Conservation (phyloP, 257 asterid species). For the Petrea volubilis region DNA sequence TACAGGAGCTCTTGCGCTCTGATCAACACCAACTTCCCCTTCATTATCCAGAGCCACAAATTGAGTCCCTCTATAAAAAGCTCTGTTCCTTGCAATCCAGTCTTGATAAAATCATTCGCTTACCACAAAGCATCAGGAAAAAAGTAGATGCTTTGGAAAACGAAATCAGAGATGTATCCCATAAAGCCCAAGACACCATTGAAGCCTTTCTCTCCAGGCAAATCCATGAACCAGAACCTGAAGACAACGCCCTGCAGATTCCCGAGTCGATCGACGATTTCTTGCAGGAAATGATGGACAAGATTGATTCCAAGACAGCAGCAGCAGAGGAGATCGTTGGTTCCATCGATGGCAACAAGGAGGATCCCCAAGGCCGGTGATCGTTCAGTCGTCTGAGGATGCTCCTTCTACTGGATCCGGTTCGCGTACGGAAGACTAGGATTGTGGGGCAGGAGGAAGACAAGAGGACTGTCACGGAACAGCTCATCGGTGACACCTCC, state of each 20-base stretch:
- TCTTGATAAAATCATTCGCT: conserved; percentile 23
- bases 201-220: conserved; percentile 15
- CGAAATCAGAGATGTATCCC: conserved; percentile 26
- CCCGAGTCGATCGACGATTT: neutral
- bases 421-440: too few species aligned
- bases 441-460: conserved; percentile 24
- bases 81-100: conserved; percentile 17
- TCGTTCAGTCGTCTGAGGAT: neutral
- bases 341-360: too few species aligned
- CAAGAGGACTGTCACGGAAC: neutral
- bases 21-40: neutral
- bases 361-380: too few species aligned
- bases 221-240: neutral
- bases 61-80: conserved; percentile 19
- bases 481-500: neutral
- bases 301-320: neutral
- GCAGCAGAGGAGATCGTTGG: too few species aligned
- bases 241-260: neutral
- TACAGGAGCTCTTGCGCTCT: conserved; percentile 14
- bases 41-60: neutral
- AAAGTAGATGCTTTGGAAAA: conserved; percentile 7
- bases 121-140: neutral
- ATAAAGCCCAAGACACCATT: conserved; percentile 26
- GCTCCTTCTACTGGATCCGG: neutral
- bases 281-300: neutral